Evolutionary conservation across 2,329 filamentous ascomycete species (phyloP), one percentile per base, ranked within the genome.

Genomic region (Exophiala xenobiotica): DNA sequence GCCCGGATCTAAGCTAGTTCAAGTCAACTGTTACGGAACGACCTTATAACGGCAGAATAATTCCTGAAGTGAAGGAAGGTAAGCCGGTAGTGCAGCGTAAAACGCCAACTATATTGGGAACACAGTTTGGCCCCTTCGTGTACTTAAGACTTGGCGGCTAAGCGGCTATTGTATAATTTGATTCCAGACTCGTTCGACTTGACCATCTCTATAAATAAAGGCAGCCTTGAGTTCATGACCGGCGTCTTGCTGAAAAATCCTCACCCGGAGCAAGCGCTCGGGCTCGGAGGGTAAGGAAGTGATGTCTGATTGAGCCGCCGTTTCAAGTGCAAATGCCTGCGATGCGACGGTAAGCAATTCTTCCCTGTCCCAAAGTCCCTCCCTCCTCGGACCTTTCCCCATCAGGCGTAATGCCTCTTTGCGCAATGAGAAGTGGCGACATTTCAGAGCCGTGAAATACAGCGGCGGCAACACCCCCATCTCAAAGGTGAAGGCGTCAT

Each of bases 391-490:
- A 12, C 23, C 24, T 22, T 20, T 3, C 35, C 26, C 8, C 14
- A 46, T 11, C 7, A 37, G 27, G 1, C 20, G 12, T 11, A 46
- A 16, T 37, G 26, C 27, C 6, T 23, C 16, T 26, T 40, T 8
- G 3, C 48, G 22, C 14, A 51, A 12, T 16, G 19, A 6, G 19
- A 24, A 35, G 23, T 51, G 38, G 11, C 48, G 48, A 29, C 48
- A 51, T 26, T 46, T 46, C 11, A 44, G 6, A 9, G 5, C 20
- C 4, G 41, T 46, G 41, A 24, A 46, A 41, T 51, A 51, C 18
- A 51, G 23, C 4, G 48, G 48, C 14, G 48, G n/a, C n/a, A 51
- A 18, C 4, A 51, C 12, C 4, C 48, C 48, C 27, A 51, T 46
- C 16, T 46, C 48, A 29, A 51, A 51, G 6, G 26, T 12, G 26